Evolutionary conservation across 306 rosid genomes (phyloP).

Genomic region (Luffa aegyptiaca): DNA sequence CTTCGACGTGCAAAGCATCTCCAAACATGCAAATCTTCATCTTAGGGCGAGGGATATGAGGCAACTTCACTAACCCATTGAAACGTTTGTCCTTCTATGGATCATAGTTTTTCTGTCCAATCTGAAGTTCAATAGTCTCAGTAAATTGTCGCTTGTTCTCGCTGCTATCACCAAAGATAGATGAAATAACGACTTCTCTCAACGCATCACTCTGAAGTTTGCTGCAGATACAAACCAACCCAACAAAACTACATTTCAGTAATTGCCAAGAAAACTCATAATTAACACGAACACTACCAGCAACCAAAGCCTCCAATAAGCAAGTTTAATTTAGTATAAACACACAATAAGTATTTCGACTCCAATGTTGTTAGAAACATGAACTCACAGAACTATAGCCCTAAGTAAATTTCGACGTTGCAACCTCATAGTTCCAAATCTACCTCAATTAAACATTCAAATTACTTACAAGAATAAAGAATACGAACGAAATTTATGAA

Average conservation of each 20-base stretch:
- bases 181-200: slow-evolving; percentile 50
- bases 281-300: not conserved
- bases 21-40: too few relatives aligned
- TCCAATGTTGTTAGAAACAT: too few relatives aligned
- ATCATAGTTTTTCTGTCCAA: slow-evolving; percentile 68
- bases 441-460: not conserved
- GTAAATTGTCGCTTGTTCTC: slow-evolving; percentile 55
- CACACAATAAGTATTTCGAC: not conserved
- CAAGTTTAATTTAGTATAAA: not conserved
- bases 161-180: slow-evolving; percentile 31
- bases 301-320: not conserved
- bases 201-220: slow-evolving; percentile 70
- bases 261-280: not conserved
- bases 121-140: slow-evolving; percentile 66
- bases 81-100: slow-evolving; percentile 83
- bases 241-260: not conserved
- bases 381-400: too few relatives aligned
- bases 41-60: slow-evolving; percentile 76
- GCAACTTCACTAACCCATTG: slow-evolving; percentile 67
- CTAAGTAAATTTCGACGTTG: too few relatives aligned
- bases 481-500: not conserved
- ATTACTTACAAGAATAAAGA: not conserved
- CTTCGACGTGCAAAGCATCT: too few relatives aligned
- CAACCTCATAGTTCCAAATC: not conserved
- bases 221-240: slow-evolving; percentile 23